A percentile compares a stretch with the other conserved stretches of the same genome.
These are phyloP conservation scores for Marsdenia floribunda DNA, from an alignment of 257 asterid genomes.

Conservation along the genomic window DNA sequence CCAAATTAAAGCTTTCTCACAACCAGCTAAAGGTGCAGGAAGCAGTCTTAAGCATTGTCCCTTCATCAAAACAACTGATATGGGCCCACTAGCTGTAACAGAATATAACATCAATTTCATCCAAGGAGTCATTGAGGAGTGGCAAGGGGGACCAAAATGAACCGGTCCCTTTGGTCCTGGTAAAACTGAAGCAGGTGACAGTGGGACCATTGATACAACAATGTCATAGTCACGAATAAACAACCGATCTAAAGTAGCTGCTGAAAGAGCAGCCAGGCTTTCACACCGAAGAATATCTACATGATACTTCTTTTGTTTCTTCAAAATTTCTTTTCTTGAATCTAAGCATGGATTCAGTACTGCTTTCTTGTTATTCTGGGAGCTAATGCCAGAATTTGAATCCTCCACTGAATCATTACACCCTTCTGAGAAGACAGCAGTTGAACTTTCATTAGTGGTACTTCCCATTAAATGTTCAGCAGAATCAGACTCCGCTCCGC, in stretches of 20 bases:
- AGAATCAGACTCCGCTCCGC: slow-evolving; percentile 35
- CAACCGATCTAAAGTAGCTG: slow-evolving; percentile 89
- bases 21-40: slow-evolving; percentile 98
- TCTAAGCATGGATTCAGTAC: slow-evolving; percentile 37
- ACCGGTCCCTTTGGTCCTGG: slow-evolving; percentile 97
- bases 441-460: slow-evolving; percentile 26
- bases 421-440: slow-evolving; percentile 35
- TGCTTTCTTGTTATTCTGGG: slow-evolving; percentile 41
- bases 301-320: slow-evolving; percentile 60
- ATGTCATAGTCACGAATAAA: slow-evolving; percentile 95
- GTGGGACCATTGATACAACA: slow-evolving; percentile 94
- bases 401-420: slow-evolving; percentile 30
- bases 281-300: slow-evolving; percentile 98
- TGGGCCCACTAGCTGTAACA: slow-evolving; percentile 80
- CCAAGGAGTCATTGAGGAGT: slow-evolving; percentile 99
- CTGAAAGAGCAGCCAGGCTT: slow-evolving; percentile 90
- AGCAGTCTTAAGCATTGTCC: slow-evolving; percentile 94
- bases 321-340: slow-evolving; percentile 39
- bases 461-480: slow-evolving; percentile 27
- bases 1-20: slow-evolving; percentile 96
- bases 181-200: slow-evolving; percentile 89
- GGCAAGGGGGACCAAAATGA: slow-evolving; percentile 98
- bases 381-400: slow-evolving; percentile 31
- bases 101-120: slow-evolving; percentile 84
- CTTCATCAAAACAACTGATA: slow-evolving; percentile 92